phyloP scores from a whole-genome alignment of 169 alveolate genomes.

The Theileria orientalis region DNA sequence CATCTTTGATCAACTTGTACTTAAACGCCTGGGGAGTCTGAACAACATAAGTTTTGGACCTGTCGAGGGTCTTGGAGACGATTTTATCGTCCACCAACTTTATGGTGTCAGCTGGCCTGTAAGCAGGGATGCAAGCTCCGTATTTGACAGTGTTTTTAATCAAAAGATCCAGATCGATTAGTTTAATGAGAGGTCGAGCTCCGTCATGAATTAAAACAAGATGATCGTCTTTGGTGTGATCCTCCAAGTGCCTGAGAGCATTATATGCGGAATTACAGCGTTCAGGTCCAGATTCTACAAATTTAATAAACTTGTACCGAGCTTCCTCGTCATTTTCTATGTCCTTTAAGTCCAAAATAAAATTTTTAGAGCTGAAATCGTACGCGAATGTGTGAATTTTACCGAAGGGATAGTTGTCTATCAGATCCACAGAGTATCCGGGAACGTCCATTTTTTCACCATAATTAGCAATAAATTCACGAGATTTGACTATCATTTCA shows the following conservation, averaged over 20 bases:
- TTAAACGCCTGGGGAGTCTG: constrained; percentile 67
- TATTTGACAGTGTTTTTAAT: constrained; percentile 2
- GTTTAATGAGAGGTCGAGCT: constrained; percentile 39
- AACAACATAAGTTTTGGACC: constrained; percentile 26
- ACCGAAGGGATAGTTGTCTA: neutral
- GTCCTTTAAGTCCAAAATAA: neutral
- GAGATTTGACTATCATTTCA: constrained; percentile 5
- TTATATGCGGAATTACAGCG: constrained; percentile 43
- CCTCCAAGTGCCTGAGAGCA: constrained; percentile 29
- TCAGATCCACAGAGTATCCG: neutral
- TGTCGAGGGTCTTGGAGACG: constrained; percentile 19
- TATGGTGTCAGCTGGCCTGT: constrained; percentile 32
- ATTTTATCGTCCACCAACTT: constrained; percentile 25
- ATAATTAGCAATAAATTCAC: neutral
- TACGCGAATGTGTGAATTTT: neutral
- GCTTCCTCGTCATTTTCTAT: neutral
- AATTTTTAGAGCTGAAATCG: neutral
- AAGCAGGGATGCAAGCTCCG: constrained; percentile 51
- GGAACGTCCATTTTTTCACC: neutral
- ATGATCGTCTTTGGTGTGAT: constrained; percentile 7
- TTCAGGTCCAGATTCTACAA: constrained; percentile 32
- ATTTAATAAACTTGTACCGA: constrained; percentile 25
- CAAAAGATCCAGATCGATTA: constrained; percentile 22
- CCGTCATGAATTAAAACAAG: constrained; percentile 62
- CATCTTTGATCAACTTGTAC: constrained; percentile 27